Conservation (phyloP, 2,329 filamentous ascomycete genomes). For the Pseudogymnoascus pannorum region DNA sequence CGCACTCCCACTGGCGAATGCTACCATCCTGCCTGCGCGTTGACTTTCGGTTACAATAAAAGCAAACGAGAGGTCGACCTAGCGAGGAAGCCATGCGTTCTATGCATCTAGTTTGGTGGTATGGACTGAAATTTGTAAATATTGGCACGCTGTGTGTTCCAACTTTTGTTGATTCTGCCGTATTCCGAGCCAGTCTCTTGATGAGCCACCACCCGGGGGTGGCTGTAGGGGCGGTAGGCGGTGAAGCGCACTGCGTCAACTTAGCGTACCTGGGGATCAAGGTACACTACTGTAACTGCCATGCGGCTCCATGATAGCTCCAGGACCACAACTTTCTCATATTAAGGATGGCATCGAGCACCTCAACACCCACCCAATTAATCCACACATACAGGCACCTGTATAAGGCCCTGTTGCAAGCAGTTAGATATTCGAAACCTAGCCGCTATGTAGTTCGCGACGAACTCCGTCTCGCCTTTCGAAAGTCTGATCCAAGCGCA, state of each 20-base stretch:
- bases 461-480: constrained; percentile 53
- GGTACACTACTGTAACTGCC: background rate
- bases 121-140: background rate
- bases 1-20: constrained; percentile 63
- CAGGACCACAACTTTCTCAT: background rate
- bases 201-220: background rate
- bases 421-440: constrained; percentile 64
- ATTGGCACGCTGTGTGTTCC: background rate
- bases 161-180: constrained; percentile 5
- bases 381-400: constrained; percentile 63
- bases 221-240: constrained; percentile 1
- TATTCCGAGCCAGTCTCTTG: background rate
- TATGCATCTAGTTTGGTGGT: constrained; percentile 2
- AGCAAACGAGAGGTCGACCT: constrained; percentile 55
- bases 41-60: constrained; percentile 73
- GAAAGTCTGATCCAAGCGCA: constrained; percentile 34
- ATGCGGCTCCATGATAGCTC: background rate
- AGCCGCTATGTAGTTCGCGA: constrained; percentile 56
- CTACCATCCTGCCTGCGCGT: constrained; percentile 49
- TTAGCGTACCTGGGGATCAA: background rate
- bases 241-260: background rate
- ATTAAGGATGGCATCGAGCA: background rate
- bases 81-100: constrained; percentile 8
- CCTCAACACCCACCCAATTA: constrained; percentile 31
- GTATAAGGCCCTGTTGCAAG: constrained; percentile 58